phyloP scores from a whole-genome alignment of 2,329 filamentous ascomycete species.

The Chaetoscypha palmicola region DNA sequence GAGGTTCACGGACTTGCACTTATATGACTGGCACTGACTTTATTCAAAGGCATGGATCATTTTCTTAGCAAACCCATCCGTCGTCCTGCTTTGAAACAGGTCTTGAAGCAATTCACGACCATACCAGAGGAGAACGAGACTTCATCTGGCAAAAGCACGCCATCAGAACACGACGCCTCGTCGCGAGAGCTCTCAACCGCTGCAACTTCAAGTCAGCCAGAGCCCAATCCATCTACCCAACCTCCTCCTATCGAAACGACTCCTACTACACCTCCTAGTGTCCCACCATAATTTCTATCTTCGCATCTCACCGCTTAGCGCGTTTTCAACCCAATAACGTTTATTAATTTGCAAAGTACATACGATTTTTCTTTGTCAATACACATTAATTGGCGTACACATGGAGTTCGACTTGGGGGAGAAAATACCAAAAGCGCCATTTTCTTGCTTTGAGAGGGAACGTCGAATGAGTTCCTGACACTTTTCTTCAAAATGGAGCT shows the following conservation, averaged over 20 bases:
- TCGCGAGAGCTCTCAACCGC: neutral
- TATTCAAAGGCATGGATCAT: slow-evolving; percentile 11
- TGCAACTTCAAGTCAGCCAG: neutral
- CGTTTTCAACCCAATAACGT: no score
- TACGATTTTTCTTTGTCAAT: slow-evolving; percentile 6
- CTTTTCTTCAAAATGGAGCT: no score
- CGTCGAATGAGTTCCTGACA: no score
- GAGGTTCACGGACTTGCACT: slow-evolving; percentile 55
- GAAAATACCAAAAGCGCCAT: slow-evolving; percentile 8
- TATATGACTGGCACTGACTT: neutral
- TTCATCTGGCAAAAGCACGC: slow-evolving; percentile 18
- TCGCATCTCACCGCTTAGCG: no score
- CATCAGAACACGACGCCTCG: slow-evolving; percentile 8
- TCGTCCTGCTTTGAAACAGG: slow-evolving; percentile 77
- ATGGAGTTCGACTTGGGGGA: neutral
- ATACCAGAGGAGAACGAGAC: slow-evolving; percentile 59
- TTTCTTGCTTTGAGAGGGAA: neutral
- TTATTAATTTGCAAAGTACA: slow-evolving; percentile 2
- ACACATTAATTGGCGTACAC: slow-evolving; percentile 1
- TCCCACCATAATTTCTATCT: neutral
- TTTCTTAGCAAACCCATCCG: slow-evolving; percentile 58
- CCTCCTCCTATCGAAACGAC: neutral
- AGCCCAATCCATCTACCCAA: neutral
- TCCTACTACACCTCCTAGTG: neutral
- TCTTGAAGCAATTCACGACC: slow-evolving; percentile 75